phyloP scores from a whole-genome alignment of 163 green algal species.

The Scenedesmus sp. region DNA sequence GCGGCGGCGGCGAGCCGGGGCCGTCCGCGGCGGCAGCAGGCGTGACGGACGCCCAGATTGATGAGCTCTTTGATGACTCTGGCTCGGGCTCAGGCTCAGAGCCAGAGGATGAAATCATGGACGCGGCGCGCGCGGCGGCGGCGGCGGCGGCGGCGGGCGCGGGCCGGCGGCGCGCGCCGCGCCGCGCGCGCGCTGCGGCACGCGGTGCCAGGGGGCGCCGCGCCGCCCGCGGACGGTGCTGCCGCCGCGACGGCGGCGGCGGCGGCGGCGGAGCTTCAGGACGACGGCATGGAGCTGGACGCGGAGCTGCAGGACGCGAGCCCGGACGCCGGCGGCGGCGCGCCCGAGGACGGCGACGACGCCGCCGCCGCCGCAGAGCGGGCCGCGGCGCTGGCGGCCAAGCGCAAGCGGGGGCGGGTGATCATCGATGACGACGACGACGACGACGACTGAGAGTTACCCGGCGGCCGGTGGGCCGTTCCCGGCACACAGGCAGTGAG shows the following conservation, averaged over 20 bases:
- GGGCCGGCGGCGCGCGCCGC: background rate
- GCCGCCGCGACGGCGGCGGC: background rate
- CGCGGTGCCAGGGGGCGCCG: no score
- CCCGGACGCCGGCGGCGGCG: background rate
- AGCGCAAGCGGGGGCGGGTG: slow-evolving; percentile 30
- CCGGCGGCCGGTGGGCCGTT: no score
- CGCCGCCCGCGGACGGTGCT: background rate
- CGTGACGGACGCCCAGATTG: background rate
- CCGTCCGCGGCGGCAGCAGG: background rate
- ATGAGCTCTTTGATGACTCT: slow-evolving; percentile 30
- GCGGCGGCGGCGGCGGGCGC: background rate
- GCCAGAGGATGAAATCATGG: no score
- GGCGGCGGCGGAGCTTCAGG: no score
- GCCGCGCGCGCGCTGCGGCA: background rate
- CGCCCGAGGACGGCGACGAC: background rate
- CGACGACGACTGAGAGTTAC: background rate
- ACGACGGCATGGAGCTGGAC: no score
- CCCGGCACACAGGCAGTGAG: no score
- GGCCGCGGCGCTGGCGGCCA: background rate
- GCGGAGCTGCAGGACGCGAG: slow-evolving; percentile 19
- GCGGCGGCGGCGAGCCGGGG: background rate
- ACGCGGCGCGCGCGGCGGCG: background rate
- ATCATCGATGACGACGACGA: slow-evolving; percentile 36
- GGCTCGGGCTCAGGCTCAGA: no score
- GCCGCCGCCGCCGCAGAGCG: background rate